A percentile compares a stretch with the other conserved stretches of the same genome.
These are phyloP conservation scores for Trametes polyzona DNA, from an alignment of 1,284 basidiomycete species.

Conservation along the genomic window DNA sequence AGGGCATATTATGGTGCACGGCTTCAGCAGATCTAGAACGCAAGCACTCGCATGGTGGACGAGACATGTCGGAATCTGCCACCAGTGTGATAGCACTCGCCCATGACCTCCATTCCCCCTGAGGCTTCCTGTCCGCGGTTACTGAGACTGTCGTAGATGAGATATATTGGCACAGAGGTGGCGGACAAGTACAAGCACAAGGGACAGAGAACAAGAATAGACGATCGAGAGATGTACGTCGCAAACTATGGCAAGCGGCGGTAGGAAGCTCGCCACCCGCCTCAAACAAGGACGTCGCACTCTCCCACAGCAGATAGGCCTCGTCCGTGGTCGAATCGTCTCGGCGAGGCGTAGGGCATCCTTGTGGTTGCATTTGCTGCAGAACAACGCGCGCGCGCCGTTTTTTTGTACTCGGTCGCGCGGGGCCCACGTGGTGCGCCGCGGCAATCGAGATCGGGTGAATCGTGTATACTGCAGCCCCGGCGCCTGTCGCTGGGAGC, in stretches of 20 bases:
- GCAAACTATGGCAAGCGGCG: constrained; percentile 72
- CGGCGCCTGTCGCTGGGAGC: neutral
- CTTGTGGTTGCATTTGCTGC: constrained; percentile 26
- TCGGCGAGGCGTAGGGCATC: constrained; percentile 33
- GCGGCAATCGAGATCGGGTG: constrained; percentile 13
- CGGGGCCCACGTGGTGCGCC: constrained; percentile 13
- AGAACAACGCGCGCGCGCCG: constrained; percentile 21
- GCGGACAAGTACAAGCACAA: neutral
- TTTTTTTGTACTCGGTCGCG: constrained; percentile 9
- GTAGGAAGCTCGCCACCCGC: constrained; percentile 54
- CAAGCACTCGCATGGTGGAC: too few species aligned
- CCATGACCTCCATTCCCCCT: too few species aligned
- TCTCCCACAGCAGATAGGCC: constrained; percentile 43
- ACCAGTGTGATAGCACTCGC: too few species aligned
- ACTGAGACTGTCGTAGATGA: too few species aligned
- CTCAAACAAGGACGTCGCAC: constrained; percentile 74
- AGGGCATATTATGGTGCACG: too few species aligned
- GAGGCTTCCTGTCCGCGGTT: too few species aligned
- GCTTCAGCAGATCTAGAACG: too few species aligned
- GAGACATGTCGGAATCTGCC: too few species aligned
- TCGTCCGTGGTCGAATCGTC: constrained; percentile 23
- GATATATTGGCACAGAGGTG: neutral
- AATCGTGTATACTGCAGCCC: constrained; percentile 4
- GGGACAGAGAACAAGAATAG: too few species aligned
- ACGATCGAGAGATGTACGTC: constrained; percentile 51